Percentiles rank a stretch among this genome's conserved stretches.
Conservation (phyloP, 2,329 filamentous ascomycete species). For the Colletotrichum orbiculare region DNA sequence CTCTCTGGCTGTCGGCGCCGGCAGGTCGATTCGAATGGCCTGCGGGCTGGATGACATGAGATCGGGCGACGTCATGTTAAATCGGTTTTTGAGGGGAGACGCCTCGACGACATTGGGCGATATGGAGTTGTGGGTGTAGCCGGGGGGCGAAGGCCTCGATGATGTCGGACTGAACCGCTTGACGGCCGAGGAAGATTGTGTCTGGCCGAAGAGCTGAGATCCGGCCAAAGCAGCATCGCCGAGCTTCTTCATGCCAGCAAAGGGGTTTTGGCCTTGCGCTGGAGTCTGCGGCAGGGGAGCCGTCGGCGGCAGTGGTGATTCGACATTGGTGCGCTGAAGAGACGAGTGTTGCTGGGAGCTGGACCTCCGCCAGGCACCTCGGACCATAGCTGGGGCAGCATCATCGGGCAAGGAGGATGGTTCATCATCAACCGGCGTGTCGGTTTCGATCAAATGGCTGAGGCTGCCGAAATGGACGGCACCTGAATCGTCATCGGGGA, state of each 20-base stretch:
- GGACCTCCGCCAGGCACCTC: slow-evolving; percentile 51
- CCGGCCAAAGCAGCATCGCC: slow-evolving; percentile 49
- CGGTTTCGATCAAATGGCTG: slow-evolving; percentile 48
- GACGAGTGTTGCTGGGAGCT: slow-evolving; percentile 48
- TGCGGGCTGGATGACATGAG: slow-evolving; percentile 55
- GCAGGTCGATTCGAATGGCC: slow-evolving; percentile 35
- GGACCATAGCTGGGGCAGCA: slow-evolving; percentile 50
- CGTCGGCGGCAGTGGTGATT: slow-evolving; percentile 46
- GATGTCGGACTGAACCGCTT: slow-evolving; percentile 66
- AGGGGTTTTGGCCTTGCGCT: slow-evolving; percentile 59
- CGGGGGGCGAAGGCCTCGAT: slow-evolving; percentile 65
- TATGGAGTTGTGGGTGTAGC: slow-evolving; percentile 54
- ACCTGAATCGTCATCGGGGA: slow-evolving; percentile 61
- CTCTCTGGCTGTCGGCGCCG: slow-evolving; percentile 38
- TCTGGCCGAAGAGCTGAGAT: slow-evolving; percentile 67
- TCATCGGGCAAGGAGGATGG: slow-evolving; percentile 42
- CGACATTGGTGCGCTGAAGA: slow-evolving; percentile 19
- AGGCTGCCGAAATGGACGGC: slow-evolving; percentile 58
- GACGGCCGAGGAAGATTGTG: slow-evolving; percentile 64
- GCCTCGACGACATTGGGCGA: slow-evolving; percentile 58
- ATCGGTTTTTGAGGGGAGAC: slow-evolving; percentile 63
- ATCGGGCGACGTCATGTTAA: slow-evolving; percentile 57
- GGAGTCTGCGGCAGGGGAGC: slow-evolving; percentile 60
- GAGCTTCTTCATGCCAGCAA: slow-evolving; percentile 49
- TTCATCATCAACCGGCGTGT: slow-evolving; percentile 56